Base-by-base conservation (phyloP, 208 protist species). In the Leishmania amazonensis region DNA sequence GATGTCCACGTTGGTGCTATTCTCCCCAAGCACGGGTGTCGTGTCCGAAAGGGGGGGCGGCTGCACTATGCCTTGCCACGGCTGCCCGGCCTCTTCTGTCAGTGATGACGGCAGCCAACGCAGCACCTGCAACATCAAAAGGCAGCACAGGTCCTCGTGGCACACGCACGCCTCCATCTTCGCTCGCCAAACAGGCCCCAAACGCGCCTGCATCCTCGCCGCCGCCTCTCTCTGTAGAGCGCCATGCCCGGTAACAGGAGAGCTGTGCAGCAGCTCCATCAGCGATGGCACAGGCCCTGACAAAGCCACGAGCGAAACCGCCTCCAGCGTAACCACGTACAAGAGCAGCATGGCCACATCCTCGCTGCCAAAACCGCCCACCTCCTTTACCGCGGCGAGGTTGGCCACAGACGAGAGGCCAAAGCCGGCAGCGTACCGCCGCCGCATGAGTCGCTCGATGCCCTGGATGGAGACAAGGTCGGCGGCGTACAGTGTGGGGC, bases 81-180 rank as follows among this genome's bases (percentile, higher is more conserved):
- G 68, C 75, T 58, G 67, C 68, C 47, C 64, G 6, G 76, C 58
- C 24, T 75, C 73, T 47, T 58, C 73, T 7, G 28, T 24, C 75
- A 58, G 31, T 13, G 75, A 80, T 47, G 83, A 64, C 2, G 94
- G 94, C 80, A 95, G 81, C 94, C 94, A 97, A 40, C 87, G 65
- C 4, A 97, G 89, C 70, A 94, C 84, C 57, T 91, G 82, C 60
- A 97, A 81, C 67, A 94, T 81, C 68, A 97, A 79, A 64, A 93
- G 58, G n/a, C 88, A 86, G 13, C 87, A 83, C 15, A 87, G 58
- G 54, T 96, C 87, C 6, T 58, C 78, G 68, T 83, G 83, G 42
- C 64, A 86, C 31, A 80, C 67, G 67, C 79, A 77, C 17, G 17
- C 73, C 38, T 82, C 40, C 57, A 73, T 68, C 38, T 31, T 65